A percentile compares a stretch with the other conserved stretches of the same genome.
Evolutionary conservation across 768 basidiomycete species (phyloP).

Genomic region (Punctularia strigosozonata): DNA sequence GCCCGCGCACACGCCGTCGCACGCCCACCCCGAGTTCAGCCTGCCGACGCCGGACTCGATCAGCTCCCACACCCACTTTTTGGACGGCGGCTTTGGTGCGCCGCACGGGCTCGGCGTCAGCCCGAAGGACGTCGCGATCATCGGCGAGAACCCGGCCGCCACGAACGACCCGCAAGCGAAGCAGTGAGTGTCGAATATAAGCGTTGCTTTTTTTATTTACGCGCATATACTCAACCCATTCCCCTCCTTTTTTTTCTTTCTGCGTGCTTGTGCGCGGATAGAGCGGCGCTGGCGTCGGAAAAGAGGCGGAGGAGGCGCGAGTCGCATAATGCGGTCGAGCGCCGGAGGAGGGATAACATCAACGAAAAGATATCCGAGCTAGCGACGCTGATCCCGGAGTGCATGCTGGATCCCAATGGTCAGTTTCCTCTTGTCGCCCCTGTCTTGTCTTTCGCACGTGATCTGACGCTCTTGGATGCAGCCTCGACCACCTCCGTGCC

Average conservation of each 20-base stretch:
- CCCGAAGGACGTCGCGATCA: no score
- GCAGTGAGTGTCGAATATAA: no score
- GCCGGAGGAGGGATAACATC: slow-evolving; percentile 81
- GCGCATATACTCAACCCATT: neutral
- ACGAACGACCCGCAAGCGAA: no score
- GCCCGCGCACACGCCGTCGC: neutral
- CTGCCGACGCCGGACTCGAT: slow-evolving; percentile 22
- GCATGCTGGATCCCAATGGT: slow-evolving; percentile 55
- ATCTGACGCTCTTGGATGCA: neutral
- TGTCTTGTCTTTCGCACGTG: neutral
- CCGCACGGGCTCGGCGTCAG: slow-evolving; percentile 11
- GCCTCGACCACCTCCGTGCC: neutral
- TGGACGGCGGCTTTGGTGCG: neutral
- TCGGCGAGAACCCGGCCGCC: no score
- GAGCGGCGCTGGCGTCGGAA: slow-evolving; percentile 58
- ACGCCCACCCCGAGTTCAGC: neutral
- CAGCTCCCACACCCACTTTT: neutral
- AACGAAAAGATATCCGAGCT: slow-evolving; percentile 93
- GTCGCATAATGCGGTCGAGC: slow-evolving; percentile 88
- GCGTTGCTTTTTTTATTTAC: no score
- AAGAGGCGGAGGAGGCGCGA: slow-evolving; percentile 74
- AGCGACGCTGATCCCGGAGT: slow-evolving; percentile 80
- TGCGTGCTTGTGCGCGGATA: slow-evolving; percentile 6
- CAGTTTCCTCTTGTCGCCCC: slow-evolving; percentile 7
- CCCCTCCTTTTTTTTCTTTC: slow-evolving; percentile 1